phyloP scores from a whole-genome alignment of 2,329 filamentous ascomycete genomes.

The Fusarium sarcochroum region DNA sequence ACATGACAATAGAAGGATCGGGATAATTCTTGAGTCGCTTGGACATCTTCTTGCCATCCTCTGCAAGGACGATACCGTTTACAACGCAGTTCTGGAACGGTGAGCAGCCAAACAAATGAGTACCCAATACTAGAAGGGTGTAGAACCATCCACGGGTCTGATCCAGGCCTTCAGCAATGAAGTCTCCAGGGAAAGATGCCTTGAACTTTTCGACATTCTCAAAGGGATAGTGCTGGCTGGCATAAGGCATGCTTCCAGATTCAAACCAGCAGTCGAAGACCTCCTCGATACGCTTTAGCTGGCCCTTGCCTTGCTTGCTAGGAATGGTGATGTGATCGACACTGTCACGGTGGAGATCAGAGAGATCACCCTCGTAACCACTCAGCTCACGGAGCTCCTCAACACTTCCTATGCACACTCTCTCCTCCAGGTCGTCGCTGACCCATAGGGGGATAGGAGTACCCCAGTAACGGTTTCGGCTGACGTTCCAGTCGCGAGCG shows the following conservation, averaged over 20 bases:
- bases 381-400: conserved; percentile 87
- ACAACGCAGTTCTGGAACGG: conserved; percentile 98
- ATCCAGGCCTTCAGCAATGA: conserved; percentile 93
- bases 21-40: conserved; percentile 98
- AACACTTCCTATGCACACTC: conserved; percentile 87
- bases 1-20: conserved; percentile 85
- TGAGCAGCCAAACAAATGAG: conserved; percentile 85
- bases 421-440: conserved; percentile 88
- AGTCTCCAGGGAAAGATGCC: conserved; percentile 88
- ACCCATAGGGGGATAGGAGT: conserved; percentile 94
- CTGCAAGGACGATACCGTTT: conserved; percentile 92
- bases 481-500: conserved; percentile 95
- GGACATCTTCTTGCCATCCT: conserved; percentile 99
- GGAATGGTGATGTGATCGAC: conserved; percentile 96
- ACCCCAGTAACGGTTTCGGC: conserved; percentile 94
- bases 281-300: conserved; percentile 84
- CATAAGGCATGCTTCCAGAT: conserved; percentile 95
- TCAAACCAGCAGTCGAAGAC: conserved; percentile 99
- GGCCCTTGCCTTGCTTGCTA: conserved; percentile 87
- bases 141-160: conserved; percentile 99
- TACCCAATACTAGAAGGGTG: conserved; percentile 88
- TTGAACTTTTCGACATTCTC: conserved; percentile 87
- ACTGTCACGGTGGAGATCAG: conserved; percentile 91
- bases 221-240: conserved; percentile 91
- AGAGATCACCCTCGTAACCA: conserved; percentile 86